Evolutionary conservation across 202 grass and related monocot genomes (phyloP), one percentile per base, ranked within the genome.

Genomic region (Schoenoplectus tabernaemontani): DNA sequence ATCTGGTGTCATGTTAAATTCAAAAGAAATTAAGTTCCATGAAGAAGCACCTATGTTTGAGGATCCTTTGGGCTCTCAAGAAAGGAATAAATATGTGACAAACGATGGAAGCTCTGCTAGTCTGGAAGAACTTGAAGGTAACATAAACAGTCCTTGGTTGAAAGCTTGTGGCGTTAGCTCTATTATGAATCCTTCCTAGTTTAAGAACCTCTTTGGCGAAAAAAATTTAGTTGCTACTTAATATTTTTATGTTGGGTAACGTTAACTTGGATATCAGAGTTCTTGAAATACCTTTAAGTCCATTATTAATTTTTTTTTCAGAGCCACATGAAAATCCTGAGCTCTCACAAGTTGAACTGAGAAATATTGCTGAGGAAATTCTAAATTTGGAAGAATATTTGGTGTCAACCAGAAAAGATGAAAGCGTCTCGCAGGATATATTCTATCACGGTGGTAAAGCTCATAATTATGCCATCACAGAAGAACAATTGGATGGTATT

Each of bases 1-100:
- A 64, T 77, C 61, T 73, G 73, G 61, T 77, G 53, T 67, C 82
- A 67, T 97, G 84, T 85, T 82, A 80, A 83, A 88, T 85, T 57
- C 59, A 22, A 48, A 73, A 80, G 64, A 61, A 38, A 74, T 22
- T 42, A 83, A 32, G 28, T 19, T 57, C 17, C 59, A 30, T 33
- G 9, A 70, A 44, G 82, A 89, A 85, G 79, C 73, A 80, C 50
- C 63, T 38, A 53, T 58, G 60, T 38, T 64, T 82, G 86, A 86
- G 80, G 82, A 90, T 69, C 84, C 81, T 7, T 87, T 87, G 78
- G 15, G 41, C 4, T 51, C 78, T 47, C 39, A 53, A 65, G 78
- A 33, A 80, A 42, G 32, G 9, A 57, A 80, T 3, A 51, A 36
- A 53, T 64, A n/a, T 32, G 16, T 33, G 17, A 34, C 12, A 34